Base-by-base conservation (phyloP, 1,284 basidiomycete genomes). In the Puccinia horiana region DNA sequence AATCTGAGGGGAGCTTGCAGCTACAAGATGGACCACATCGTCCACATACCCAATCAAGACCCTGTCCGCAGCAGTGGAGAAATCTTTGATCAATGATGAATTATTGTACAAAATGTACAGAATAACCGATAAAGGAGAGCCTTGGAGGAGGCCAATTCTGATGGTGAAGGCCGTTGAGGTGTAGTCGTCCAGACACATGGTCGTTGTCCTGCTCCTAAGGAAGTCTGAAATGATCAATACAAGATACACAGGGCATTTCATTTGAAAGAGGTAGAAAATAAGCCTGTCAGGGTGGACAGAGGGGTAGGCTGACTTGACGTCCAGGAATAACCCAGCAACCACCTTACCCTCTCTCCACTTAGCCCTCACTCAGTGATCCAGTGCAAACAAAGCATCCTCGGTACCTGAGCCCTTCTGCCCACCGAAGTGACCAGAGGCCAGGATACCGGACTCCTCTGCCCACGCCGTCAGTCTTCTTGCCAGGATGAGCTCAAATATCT, bases 231-330 rank as follows among this genome's bases (percentile, higher is more conserved):
- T 74, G n/a, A 74, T 26, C 3, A 0, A 6, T 4, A 74, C 5
- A 0, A 74, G 47, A 26, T 74, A 52, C 0, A 6, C 23, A 0
- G 72, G 72, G 47, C 72, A 74, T 0, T 14, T 0, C 9, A 35
- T 26, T 32, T 35, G 16, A 18, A n/a, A 42, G 4, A 74, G 47
- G 12, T 23, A 26, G n/a, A 18, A 14, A 8, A 49, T 37, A 1
- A 76, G 54, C 42, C 75, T 26, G 3, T 18, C 14, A 16, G 37
- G 8, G 32, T 77, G 29, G 0, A 65, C 75, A 0, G 58, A 77
- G 0, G 75, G 75, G 26, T 61, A 77, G 23, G 75, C 58, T 2
- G 56, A 58, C 12, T 77, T 76, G 0, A 76, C 75, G 47, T 76
- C 37, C 23, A 75, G 49, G 29, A 58, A 75, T 0, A 75, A 26